These are phyloP conservation scores for Aspergillus sp. DNA, from an alignment of 2,329 filamentous ascomycete species.

Conservation along the genomic window DNA sequence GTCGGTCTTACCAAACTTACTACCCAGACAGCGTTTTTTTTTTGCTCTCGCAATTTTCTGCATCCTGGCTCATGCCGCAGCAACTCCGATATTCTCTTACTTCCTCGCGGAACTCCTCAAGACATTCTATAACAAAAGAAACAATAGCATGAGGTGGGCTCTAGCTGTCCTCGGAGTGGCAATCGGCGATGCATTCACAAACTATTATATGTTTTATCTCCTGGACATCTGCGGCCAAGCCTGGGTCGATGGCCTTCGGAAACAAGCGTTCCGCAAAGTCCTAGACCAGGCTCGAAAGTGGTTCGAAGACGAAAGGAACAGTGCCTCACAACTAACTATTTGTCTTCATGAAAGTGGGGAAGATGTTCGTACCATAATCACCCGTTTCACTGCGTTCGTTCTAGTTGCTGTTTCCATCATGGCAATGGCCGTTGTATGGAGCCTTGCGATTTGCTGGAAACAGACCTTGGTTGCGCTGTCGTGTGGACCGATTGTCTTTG, in stretches of 20 bases:
- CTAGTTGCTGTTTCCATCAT: slow-evolving; percentile 69
- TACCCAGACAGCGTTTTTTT: slow-evolving; percentile 49
- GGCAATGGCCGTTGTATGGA: slow-evolving; percentile 69
- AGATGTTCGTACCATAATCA: slow-evolving; percentile 80
- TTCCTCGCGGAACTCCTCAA: slow-evolving; percentile 70
- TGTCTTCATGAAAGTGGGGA: slow-evolving; percentile 79
- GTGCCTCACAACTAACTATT: slow-evolving; percentile 63
- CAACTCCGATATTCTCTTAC: slow-evolving; percentile 74
- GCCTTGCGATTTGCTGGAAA: slow-evolving; percentile 72
- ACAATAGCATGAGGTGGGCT: slow-evolving; percentile 64
- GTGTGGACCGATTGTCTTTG: slow-evolving; percentile 66
- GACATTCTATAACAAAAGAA: slow-evolving; percentile 62
- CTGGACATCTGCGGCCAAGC: slow-evolving; percentile 70
- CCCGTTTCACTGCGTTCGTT: slow-evolving; percentile 71
- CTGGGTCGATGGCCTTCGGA: slow-evolving; percentile 74
- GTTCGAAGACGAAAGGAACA: slow-evolving; percentile 71
- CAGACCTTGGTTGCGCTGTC: slow-evolving; percentile 74
- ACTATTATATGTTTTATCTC: slow-evolving; percentile 67
- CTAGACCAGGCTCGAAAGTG: slow-evolving; percentile 74
- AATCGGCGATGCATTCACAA: slow-evolving; percentile 62
- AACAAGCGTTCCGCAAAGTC: slow-evolving; percentile 66
- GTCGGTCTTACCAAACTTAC: slow-evolving; percentile 70
- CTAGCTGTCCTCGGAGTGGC: slow-evolving; percentile 69
- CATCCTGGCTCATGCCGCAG: slow-evolving; percentile 63
- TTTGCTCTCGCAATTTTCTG: slow-evolving; percentile 62